Evolutionary conservation across 176 grass and related monocot species (phyloP).

Genomic region (Triticum monococcum): DNA sequence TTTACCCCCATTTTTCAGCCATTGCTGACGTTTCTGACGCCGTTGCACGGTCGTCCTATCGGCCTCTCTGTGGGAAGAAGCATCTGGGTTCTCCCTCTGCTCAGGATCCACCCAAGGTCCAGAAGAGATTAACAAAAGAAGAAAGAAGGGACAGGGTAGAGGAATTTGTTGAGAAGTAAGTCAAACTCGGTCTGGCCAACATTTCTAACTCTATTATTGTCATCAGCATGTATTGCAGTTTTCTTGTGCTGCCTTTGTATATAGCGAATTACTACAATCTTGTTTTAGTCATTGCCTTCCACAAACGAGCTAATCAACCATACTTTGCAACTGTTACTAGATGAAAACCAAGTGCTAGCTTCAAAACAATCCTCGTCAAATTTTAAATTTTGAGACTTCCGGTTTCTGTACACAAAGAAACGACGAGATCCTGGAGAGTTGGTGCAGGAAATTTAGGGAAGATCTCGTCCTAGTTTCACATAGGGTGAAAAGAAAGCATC

Average conservation of each 20-base stretch:
- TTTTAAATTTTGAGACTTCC: neutral
- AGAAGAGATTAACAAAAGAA: constrained; percentile 29
- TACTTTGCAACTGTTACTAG: neutral
- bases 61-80: constrained; percentile 31
- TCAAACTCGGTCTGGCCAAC: neutral
- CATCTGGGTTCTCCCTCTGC: constrained; percentile 20
- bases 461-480: too few species aligned
- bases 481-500: too few species aligned
- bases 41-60: neutral
- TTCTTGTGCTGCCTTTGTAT: neutral
- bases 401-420: too few species aligned
- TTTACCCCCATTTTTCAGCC: constrained; percentile 13
- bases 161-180: constrained; percentile 6
- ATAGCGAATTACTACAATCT: neutral
- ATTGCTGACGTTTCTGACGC: constrained; percentile 31
- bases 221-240: neutral
- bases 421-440: too few species aligned
- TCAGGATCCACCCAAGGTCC: constrained; percentile 6
- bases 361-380: neutral
- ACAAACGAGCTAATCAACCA: neutral
- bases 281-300: neutral
- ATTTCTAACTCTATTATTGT: neutral
- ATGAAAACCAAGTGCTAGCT: constrained; percentile 4
- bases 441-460: too few species aligned
- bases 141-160: constrained; percentile 28